These are phyloP conservation scores for Erodium maritimum DNA, from an alignment of 345 rosid species.

Conservation along the genomic window DNA sequence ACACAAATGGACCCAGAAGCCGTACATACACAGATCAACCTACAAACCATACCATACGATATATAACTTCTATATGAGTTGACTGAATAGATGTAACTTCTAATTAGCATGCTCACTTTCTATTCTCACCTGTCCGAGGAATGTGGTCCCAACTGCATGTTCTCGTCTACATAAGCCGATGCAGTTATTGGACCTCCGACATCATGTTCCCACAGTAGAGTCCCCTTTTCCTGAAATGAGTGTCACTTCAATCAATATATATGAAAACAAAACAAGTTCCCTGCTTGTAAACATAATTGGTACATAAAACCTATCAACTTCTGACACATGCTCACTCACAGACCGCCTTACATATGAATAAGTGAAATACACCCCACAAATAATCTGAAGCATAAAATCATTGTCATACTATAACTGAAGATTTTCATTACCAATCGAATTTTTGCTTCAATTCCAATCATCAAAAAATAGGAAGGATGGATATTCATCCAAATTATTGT, in stretches of 20 bases:
- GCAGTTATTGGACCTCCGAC: conserved; percentile 71
- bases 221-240: conserved; percentile 52
- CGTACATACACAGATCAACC: conserved; percentile 68
- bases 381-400: too few species aligned
- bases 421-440: too few species aligned
- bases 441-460: too few species aligned
- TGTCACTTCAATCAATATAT: not conserved
- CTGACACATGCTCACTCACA: too few species aligned
- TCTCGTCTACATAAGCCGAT: conserved; percentile 81
- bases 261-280: not conserved
- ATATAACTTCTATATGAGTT: not conserved
- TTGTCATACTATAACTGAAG: too few species aligned
- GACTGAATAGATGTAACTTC: not conserved
- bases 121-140: conserved; percentile 41
- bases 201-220: conserved; percentile 51
- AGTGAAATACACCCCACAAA: too few species aligned
- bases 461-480: too few species aligned
- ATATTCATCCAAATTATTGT: too few species aligned
- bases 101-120: not conserved
- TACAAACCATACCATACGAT: conserved; percentile 17
- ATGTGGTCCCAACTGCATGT: conserved; percentile 28
- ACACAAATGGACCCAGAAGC: conserved; percentile 50
- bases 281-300: not conserved
- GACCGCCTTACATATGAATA: too few species aligned
- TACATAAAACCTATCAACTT: too few species aligned